phyloP scores from a whole-genome alignment of 192 early-diverging fungal genomes.

The Gryganskiella cystojenkinii region DNA sequence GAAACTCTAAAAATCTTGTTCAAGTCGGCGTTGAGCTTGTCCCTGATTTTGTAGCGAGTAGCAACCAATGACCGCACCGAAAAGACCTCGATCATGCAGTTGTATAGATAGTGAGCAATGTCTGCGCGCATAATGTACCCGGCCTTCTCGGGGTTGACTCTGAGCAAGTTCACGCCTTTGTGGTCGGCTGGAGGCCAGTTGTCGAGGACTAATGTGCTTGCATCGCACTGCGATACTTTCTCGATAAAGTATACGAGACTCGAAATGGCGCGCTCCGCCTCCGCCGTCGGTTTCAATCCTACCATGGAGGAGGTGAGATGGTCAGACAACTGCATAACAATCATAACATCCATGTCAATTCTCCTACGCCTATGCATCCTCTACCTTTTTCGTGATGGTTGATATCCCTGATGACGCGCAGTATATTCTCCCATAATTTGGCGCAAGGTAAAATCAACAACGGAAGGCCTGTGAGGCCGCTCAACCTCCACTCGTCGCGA shows the following conservation, averaged over 20 bases:
- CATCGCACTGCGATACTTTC: constrained; percentile 16
- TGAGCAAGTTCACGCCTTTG: constrained; percentile 6
- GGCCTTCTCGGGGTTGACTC: constrained; percentile 12
- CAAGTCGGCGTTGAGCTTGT: constrained; percentile 18
- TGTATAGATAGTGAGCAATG: constrained; percentile 26
- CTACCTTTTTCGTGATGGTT: constrained; percentile 34
- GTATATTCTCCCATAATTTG: constrained; percentile 25
- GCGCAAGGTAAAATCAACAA: constrained; percentile 20
- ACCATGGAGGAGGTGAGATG: too few relatives aligned
- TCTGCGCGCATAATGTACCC: constrained; percentile 37
- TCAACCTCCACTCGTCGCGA: constrained; percentile 27
- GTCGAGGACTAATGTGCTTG: constrained; percentile 7
- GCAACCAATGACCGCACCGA: constrained; percentile 16
- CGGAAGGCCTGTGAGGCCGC: constrained; percentile 21
- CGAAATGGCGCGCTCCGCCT: constrained; percentile 14
- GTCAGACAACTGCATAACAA: background rate
- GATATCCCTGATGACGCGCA: constrained; percentile 25
- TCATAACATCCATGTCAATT: too few relatives aligned
- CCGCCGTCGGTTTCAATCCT: constrained; percentile 31
- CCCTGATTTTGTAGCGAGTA: constrained; percentile 15
- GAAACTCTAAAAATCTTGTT: background rate
- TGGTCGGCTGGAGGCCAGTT: constrained; percentile 21
- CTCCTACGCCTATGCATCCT: too few relatives aligned
- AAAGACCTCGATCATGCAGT: constrained; percentile 20
- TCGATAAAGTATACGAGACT: constrained; percentile 28